Conservation (phyloP, 2,329 filamentous ascomycete genomes). For the Hypoxylon sp. region DNA sequence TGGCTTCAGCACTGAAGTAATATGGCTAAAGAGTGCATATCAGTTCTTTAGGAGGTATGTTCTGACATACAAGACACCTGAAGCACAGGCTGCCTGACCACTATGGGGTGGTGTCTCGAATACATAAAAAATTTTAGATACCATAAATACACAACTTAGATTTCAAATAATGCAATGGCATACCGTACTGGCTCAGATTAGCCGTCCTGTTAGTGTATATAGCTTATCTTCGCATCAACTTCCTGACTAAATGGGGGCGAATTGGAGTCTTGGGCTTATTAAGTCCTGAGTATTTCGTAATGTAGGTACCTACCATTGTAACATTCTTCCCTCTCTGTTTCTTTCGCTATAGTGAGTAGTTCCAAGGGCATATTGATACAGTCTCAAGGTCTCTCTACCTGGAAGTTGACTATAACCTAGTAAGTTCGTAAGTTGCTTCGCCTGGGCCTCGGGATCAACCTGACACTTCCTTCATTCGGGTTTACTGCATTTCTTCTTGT, state of each 20-base stretch:
- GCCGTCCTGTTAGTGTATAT: too few relatives aligned
- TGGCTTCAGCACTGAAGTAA: too few relatives aligned
- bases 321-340: background rate
- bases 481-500: background rate
- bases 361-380: background rate
- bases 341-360: background rate
- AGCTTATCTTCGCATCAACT: background rate
- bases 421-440: background rate
- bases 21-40: background rate
- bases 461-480: background rate
- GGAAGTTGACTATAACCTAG: background rate
- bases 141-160: too few relatives aligned
- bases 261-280: background rate
- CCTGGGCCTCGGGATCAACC: slow-evolving; percentile 8
- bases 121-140: too few relatives aligned
- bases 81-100: too few relatives aligned
- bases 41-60: background rate
- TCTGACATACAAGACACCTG: background rate
- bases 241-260: background rate
- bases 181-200: background rate
- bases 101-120: too few relatives aligned
- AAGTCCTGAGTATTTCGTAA: too few relatives aligned
- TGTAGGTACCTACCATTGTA: background rate
- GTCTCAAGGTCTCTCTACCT: background rate
- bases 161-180: too few relatives aligned